These are phyloP conservation scores for Lentinula detonsa DNA, from an alignment of 768 basidiomycete species.

Conservation along the genomic window DNA sequence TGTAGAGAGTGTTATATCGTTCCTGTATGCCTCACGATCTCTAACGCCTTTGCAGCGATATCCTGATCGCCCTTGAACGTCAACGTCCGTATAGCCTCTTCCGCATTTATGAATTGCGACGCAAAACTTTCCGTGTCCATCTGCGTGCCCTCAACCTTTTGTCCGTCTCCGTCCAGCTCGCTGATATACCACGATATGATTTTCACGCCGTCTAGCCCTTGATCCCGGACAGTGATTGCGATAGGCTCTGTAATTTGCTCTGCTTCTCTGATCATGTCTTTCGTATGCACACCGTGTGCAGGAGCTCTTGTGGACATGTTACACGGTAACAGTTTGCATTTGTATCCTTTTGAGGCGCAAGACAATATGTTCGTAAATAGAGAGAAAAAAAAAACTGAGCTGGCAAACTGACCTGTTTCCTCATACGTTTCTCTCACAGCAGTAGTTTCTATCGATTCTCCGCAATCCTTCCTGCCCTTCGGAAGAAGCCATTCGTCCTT, in stretches of 20 bases:
- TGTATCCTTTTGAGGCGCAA: constrained; percentile 26
- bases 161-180: constrained; percentile 20
- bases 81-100: constrained; percentile 27
- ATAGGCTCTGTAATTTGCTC: constrained; percentile 23
- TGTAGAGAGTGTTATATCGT: not conserved
- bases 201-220: constrained; percentile 27
- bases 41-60: constrained; percentile 29
- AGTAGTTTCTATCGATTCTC: constrained; percentile 43
- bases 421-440: constrained; percentile 61
- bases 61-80: constrained; percentile 32
- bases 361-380: not conserved
- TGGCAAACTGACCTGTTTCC: constrained; percentile 36
- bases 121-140: constrained; percentile 36
- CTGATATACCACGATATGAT: constrained; percentile 49
- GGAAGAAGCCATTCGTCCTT: constrained; percentile 38
- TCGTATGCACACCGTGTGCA: constrained; percentile 32
- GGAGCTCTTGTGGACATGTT: constrained; percentile 54
- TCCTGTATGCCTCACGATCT: constrained; percentile 21
- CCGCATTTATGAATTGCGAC: constrained; percentile 28
- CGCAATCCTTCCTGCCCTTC: constrained; percentile 57
- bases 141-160: constrained; percentile 34
- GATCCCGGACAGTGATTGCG: constrained; percentile 23
- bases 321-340: constrained; percentile 42
- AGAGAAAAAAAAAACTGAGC: too few relatives aligned
- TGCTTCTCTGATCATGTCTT: constrained; percentile 10